A percentile compares a stretch with the other conserved stretches of the same genome.
Evolutionary conservation across 495 filamentous ascomycete species (phyloP).

Genomic region (Aspergillus wentii): DNA sequence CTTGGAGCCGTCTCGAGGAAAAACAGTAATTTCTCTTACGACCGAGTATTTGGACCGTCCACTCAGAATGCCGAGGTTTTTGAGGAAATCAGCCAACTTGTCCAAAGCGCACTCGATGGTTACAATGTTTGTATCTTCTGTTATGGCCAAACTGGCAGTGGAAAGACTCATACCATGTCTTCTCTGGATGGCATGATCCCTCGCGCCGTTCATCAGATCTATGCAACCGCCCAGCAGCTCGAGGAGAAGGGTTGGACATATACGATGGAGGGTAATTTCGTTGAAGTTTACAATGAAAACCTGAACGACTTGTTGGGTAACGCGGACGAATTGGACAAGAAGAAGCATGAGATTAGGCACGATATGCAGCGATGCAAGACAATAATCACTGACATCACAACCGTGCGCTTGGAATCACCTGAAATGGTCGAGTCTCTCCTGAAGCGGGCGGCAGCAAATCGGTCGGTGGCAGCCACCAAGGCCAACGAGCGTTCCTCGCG

Average conservation of each 20-base stretch:
- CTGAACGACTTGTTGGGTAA: conserved; percentile 86
- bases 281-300: conserved; percentile 99
- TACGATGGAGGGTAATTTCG: conserved; percentile 88
- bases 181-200: conserved; percentile 94
- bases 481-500: conserved; percentile 92
- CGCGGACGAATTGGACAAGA: conserved; percentile 70
- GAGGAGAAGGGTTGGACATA: conserved; percentile 93
- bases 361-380: conserved; percentile 78
- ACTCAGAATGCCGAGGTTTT: conserved; percentile 84
- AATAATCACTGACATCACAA: conserved; percentile 75
- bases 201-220: conserved; percentile 86
- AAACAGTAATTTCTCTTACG: conserved; percentile 83
- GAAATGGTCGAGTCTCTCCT: conserved; percentile 76
- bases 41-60: conserved; percentile 81
- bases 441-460: conserved; percentile 70
- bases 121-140: conserved; percentile 99
- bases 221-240: conserved; percentile 73
- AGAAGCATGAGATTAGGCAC: conserved; percentile 89
- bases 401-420: conserved; percentile 70
- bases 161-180: conserved; percentile 97
- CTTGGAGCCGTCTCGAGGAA: conserved; percentile 70
- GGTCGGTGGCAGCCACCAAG: conserved; percentile 91
- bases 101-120: conserved; percentile 92
- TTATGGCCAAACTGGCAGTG: conserved; percentile 95
- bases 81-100: conserved; percentile 93